Evolutionary conservation across 345 rosid species (phyloP), one percentile per base, ranked within the genome.

Genomic region (Chamaenerion angustifolium): DNA sequence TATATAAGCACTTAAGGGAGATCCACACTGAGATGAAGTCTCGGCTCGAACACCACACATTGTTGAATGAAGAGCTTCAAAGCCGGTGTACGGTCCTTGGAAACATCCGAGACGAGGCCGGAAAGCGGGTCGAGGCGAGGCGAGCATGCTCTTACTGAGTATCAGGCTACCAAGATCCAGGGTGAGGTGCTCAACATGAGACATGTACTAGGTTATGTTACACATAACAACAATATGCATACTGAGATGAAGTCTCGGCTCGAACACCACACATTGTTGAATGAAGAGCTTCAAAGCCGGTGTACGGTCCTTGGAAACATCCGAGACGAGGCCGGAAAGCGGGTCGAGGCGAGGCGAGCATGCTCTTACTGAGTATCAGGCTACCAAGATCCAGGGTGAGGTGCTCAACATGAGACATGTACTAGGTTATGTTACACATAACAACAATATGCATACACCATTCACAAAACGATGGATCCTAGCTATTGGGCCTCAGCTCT

Each of bases 161-260:
- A 70, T 54, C 83, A 88, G 62, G 90, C 85, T 1, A 90, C 94
- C 6, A 79, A 79, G 76, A 79, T 82, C 55, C 94, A 78, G 47
- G 95, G 95, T 6, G 95, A 92, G 69, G 56, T 84, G 63, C 65
- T 77, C 19, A 84, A 82, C 84, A 87, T 92, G 96, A 80, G 85
- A 60, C 95, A 82, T 4, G 37, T 23, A 23, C 27, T 23, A n/a
- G n/a, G n/a, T n/a, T n/a, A n/a, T n/a, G n/a, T n/a, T n/a, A n/a
- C n/a, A n/a, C n/a, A n/a, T n/a, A n/a, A n/a, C n/a, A n/a, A n/a
- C n/a, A n/a, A n/a, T n/a, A n/a, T n/a, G n/a, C n/a, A n/a, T n/a
- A n/a, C n/a, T n/a, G n/a, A 23, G 2, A n/a, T n/a, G n/a, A n/a
- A n/a, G n/a, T 87, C 42, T 92, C n/a, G 96, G 98, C 49, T 78